A percentile compares a stretch with the other conserved stretches of the same genome.
Evolutionary conservation across 768 basidiomycete species (phyloP).

Genomic region (Leucocoprinus leucothites): DNA sequence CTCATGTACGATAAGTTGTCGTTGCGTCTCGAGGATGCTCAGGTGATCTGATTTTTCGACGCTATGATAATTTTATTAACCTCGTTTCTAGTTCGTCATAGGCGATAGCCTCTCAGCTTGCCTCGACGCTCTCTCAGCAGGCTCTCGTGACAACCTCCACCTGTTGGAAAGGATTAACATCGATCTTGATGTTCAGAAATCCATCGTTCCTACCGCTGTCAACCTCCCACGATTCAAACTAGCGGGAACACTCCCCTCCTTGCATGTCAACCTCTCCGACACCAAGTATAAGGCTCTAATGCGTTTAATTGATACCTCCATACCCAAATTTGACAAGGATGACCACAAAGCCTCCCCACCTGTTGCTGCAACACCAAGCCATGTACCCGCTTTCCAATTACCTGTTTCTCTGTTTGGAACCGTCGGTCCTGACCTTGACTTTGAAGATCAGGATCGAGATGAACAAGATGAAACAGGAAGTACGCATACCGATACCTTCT

Average conservation of each 20-base stretch:
- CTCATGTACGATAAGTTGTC: slow-evolving; percentile 94
- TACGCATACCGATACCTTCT: slow-evolving; percentile 49
- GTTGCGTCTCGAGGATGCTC: slow-evolving; percentile 81
- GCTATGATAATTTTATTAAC: background rate
- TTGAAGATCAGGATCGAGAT: slow-evolving; percentile 44
- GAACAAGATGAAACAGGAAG: slow-evolving; percentile 35
- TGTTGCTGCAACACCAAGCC: slow-evolving; percentile 18
- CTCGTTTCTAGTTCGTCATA: slow-evolving; percentile 68
- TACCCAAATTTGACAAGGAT: slow-evolving; percentile 75
- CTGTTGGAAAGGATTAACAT: slow-evolving; percentile 91
- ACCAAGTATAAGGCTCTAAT: slow-evolving; percentile 90
- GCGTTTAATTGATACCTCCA: slow-evolving; percentile 86
- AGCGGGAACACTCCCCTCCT: slow-evolving; percentile 79
- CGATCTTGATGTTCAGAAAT: slow-evolving; percentile 85
- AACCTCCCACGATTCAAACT: slow-evolving; percentile 88
- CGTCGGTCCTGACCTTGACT: slow-evolving; percentile 56
- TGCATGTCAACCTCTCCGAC: slow-evolving; percentile 89
- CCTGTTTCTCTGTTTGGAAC: slow-evolving; percentile 54
- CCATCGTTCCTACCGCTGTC: slow-evolving; percentile 82
- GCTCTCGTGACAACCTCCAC: slow-evolving; percentile 64
- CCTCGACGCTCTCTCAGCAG: slow-evolving; percentile 68
- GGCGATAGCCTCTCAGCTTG: slow-evolving; percentile 83
- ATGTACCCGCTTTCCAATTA: slow-evolving; percentile 42
- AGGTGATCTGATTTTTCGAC: slow-evolving; percentile 59
- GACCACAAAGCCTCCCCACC: slow-evolving; percentile 23